Evolutionary conservation across 805 yeast genomes (phyloP).

Genomic region (Lipomyces oligophaga): DNA sequence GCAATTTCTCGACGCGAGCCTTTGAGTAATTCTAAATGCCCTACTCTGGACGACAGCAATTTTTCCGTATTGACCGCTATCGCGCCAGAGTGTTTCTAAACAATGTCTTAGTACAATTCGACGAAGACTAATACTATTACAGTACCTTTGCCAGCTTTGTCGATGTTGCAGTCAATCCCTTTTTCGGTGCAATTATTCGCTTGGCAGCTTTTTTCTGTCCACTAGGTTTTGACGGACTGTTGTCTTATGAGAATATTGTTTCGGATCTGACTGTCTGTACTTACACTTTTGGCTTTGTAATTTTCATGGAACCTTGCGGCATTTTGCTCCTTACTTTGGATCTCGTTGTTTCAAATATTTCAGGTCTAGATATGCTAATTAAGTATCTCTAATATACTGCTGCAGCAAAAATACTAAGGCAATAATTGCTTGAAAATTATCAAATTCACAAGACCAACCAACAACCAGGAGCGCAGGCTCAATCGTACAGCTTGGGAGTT

Average conservation of each 20-base stretch:
- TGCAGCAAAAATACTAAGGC: no score
- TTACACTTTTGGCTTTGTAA: constrained; percentile 23
- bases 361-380: no score
- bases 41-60: constrained; percentile 82
- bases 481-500: no score
- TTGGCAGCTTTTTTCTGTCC: constrained; percentile 64
- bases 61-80: constrained; percentile 69
- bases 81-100: constrained; percentile 54
- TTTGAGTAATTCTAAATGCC: constrained; percentile 85
- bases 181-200: constrained; percentile 62
- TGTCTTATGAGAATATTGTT: no score
- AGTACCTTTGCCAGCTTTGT: constrained; percentile 39
- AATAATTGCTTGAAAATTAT: no score
- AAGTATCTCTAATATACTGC: no score
- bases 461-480: no score
- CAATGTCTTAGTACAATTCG: constrained; percentile 34
- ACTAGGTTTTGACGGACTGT: constrained; percentile 2
- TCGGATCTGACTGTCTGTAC: no score
- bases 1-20: constrained; percentile 86
- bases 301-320: constrained; percentile 41
- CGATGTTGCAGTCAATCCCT: constrained; percentile 49
- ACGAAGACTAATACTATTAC: neutral
- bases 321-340: no score
- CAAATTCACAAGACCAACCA: no score
- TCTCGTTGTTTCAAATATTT: no score